Evolutionary conservation across 2,329 filamentous ascomycete genomes (phyloP), one percentile per base, ranked within the genome.

Genomic region (Xylaria sp.): DNA sequence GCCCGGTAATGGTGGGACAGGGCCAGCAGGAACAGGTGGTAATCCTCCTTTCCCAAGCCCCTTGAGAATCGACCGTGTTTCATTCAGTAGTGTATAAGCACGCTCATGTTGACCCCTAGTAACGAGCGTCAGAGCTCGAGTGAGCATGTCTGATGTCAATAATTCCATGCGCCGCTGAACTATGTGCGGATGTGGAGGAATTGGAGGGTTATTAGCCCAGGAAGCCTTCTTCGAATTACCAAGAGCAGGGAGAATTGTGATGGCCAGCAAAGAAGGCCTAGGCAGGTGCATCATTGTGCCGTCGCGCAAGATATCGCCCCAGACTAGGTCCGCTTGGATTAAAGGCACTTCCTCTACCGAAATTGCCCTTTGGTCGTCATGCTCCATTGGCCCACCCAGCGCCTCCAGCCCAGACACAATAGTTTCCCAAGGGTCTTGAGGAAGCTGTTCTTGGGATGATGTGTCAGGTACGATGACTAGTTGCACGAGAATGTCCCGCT

Each of bases 101-200:
- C 94, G 92, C 76, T 99, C 96, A 78, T 97, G 93, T 81, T 98
- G 95, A 40, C 93, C 93, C 44, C 94, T 89, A 68, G 93, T 93
- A 23, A 98, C 94, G 23, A 99, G 87, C 0, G 94, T 97, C 69
- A 99, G 83, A 15, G 96, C 94, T 67, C 96, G 88, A 7, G 93
- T 97, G 71, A 99, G 87, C 96, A 99, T 99, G 79, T 99, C 96
- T 1, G 95, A 98, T 2, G 96, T 98, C 62, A 99, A 87, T 36
- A 99, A 85, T 81, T 99, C 96, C 96, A 99, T 99, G 54, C 96
- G 92, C 48, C 96, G 89, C 81, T 99, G 96, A 6, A 99, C 95
- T 68, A 99, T 94, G 70, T 91, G 93, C 4, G 96, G 94, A 78
- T 98, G 96, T 54, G 96, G 95, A 15, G 96, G 96, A 70, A 99